Conservation (phyloP, 768 basidiomycete genomes). For the Lentinula edodes region DNA sequence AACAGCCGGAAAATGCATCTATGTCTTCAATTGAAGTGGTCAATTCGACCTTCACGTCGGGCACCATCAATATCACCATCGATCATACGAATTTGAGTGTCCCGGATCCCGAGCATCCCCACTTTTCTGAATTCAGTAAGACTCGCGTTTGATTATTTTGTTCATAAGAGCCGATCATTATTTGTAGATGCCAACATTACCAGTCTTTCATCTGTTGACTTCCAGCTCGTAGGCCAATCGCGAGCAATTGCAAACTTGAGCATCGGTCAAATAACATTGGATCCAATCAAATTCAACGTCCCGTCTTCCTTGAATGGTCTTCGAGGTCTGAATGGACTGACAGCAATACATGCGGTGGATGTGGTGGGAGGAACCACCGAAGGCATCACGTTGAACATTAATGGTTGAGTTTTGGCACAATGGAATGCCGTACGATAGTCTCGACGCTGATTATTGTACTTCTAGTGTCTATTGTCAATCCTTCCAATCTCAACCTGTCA, state of each 20-base stretch:
- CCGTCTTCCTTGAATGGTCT: constrained; percentile 55
- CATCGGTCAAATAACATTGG: constrained; percentile 62
- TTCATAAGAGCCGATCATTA: constrained; percentile 2
- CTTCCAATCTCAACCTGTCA: constrained; percentile 56
- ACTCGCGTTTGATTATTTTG: constrained; percentile 1
- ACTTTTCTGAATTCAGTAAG: constrained; percentile 59
- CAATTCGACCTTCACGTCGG: constrained; percentile 49
- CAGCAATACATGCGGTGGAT: constrained; percentile 54
- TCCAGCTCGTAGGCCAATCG: constrained; percentile 56
- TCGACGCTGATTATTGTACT: neutral
- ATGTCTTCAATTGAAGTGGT: constrained; percentile 52
- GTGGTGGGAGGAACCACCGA: constrained; percentile 58
- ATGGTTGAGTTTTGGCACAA: constrained; percentile 30
- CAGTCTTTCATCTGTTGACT: constrained; percentile 37
- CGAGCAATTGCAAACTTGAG: constrained; percentile 54
- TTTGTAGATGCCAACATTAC: constrained; percentile 52
- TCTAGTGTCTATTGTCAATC: constrained; percentile 59
- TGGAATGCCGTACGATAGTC: neutral
- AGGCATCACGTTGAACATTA: constrained; percentile 54
- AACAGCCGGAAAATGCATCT: constrained; percentile 57
- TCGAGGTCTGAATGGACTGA: constrained; percentile 52
- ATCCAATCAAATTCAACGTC: constrained; percentile 69
- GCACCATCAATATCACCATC: constrained; percentile 62
- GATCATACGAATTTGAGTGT: constrained; percentile 42
- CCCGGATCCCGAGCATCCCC: constrained; percentile 39